These are phyloP conservation scores for Tetracladium setigerum DNA, from an alignment of 495 filamentous ascomycete species.

Conservation along the genomic window DNA sequence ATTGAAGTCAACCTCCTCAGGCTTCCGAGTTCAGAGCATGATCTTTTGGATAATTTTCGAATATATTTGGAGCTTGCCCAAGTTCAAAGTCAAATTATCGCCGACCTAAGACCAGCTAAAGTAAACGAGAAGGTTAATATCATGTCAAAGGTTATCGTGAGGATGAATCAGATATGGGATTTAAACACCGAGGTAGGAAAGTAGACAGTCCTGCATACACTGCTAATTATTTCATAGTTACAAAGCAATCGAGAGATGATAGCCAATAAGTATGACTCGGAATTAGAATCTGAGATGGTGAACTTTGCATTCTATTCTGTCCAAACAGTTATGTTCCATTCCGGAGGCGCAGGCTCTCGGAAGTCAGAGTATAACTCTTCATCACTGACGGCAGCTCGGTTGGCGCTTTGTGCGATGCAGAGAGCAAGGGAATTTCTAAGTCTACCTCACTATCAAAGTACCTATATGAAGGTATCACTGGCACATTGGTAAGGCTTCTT, in stretches of 20 bases:
- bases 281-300: conserved; percentile 6
- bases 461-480: conserved; percentile 1
- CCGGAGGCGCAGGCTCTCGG: not conserved
- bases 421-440: not conserved
- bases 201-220: too few species aligned
- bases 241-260: not conserved
- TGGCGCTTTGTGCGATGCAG: conserved; percentile 2
- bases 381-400: conserved; percentile 2
- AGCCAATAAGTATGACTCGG: not conserved
- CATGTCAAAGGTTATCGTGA: not conserved
- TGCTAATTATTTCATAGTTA: not conserved
- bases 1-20: conserved; percentile 5
- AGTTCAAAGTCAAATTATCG: conserved; percentile 5
- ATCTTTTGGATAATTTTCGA: not conserved
- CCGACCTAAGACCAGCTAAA: not conserved
- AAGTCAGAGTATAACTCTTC: not conserved
- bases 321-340: conserved; percentile 7
- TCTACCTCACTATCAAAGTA: conserved; percentile 2
- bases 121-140: not conserved
- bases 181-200: not conserved
- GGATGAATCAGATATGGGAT: conserved; percentile 2
- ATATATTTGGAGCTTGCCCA: conserved; percentile 6
- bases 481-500: conserved; percentile 1
- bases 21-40: not conserved
- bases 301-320: conserved; percentile 11